A percentile compares a stretch with the other conserved stretches of the same genome.
Conservation (phyloP, 1,284 basidiomycete species). For the Melampsora americana region DNA sequence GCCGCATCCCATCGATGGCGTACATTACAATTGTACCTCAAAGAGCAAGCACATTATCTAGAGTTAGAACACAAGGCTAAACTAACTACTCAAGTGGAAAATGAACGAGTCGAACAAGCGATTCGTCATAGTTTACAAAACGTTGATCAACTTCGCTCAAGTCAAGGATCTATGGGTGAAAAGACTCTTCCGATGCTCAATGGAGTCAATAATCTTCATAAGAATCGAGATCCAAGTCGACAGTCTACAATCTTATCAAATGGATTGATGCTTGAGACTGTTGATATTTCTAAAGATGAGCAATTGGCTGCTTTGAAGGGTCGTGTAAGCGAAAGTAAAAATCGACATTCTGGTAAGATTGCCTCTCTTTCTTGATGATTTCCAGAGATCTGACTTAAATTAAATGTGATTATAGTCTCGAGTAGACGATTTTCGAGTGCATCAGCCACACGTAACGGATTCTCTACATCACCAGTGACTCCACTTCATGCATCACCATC, state of each 20-base stretch:
- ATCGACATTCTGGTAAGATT: conserved; percentile 2
- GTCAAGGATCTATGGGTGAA: conserved; percentile 44
- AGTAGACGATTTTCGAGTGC: conserved; percentile 9
- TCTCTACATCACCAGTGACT: conserved; percentile 15
- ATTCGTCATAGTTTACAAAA: conserved; percentile 44
- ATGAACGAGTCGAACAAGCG: conserved; percentile 47
- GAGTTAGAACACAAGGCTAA: conserved; percentile 55
- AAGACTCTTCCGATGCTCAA: conserved; percentile 50
- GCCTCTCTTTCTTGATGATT: background rate
- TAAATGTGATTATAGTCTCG: conserved; percentile 2
- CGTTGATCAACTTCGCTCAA: conserved; percentile 46
- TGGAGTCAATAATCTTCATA: conserved; percentile 54
- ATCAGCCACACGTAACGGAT: conserved; percentile 4
- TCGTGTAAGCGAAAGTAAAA: conserved; percentile 24
- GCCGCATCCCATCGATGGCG: conserved; percentile 59
- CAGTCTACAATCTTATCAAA: conserved; percentile 75
- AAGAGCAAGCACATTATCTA: conserved; percentile 58
- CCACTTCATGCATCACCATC: background rate
- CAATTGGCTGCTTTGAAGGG: conserved; percentile 58
- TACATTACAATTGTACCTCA: conserved; percentile 58
- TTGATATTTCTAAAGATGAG: conserved; percentile 75
- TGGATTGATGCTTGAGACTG: conserved; percentile 78
- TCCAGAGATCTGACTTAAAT: background rate
- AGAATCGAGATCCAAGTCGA: conserved; percentile 67
- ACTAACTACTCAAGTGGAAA: conserved; percentile 43